A percentile compares a stretch with the other conserved stretches of the same genome.
Conservation (phyloP, 2,329 filamentous ascomycete species). For the Pseudodiploospora longispora region DNA sequence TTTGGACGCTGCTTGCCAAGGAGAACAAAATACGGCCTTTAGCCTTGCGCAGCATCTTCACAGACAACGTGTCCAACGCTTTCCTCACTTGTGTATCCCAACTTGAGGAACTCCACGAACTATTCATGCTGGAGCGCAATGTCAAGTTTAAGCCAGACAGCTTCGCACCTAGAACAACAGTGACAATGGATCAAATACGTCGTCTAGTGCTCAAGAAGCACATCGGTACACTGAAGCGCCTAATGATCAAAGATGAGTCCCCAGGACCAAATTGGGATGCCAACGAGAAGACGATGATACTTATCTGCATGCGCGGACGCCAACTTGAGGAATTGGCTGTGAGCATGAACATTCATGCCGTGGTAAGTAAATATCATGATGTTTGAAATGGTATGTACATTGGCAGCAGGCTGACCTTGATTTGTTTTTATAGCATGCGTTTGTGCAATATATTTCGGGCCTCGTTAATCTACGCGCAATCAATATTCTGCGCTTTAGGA, state of each 20-base stretch:
- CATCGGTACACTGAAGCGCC: constrained; percentile 40
- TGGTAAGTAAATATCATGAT: constrained; percentile 35
- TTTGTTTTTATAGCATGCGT: constrained; percentile 38
- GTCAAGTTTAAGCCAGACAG: constrained; percentile 44
- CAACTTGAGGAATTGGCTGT: constrained; percentile 47
- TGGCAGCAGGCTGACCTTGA: constrained; percentile 1
- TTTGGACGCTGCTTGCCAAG: constrained; percentile 50
- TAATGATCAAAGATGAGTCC: constrained; percentile 53
- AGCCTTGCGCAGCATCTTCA: constrained; percentile 50
- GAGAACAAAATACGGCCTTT: constrained; percentile 45
- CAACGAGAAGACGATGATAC: constrained; percentile 43
- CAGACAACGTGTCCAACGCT: constrained; percentile 50
- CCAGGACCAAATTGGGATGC: constrained; percentile 46
- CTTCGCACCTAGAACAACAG: constrained; percentile 41
- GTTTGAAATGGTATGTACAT: neutral
- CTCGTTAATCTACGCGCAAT: constrained; percentile 44
- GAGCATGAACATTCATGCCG: constrained; percentile 43
- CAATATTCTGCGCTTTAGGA: constrained; percentile 46
- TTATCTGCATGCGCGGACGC: constrained; percentile 44
- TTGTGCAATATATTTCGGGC: constrained; percentile 45
- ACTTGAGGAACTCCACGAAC: constrained; percentile 45
- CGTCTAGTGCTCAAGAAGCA: constrained; percentile 51
- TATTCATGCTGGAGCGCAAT: constrained; percentile 51
- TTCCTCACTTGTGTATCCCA: constrained; percentile 48
- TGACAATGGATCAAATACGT: constrained; percentile 51